Evolutionary conservation across 2,329 filamentous ascomycete species (phyloP), one percentile per base, ranked within the genome.

Genomic region (Penicillium sp.): DNA sequence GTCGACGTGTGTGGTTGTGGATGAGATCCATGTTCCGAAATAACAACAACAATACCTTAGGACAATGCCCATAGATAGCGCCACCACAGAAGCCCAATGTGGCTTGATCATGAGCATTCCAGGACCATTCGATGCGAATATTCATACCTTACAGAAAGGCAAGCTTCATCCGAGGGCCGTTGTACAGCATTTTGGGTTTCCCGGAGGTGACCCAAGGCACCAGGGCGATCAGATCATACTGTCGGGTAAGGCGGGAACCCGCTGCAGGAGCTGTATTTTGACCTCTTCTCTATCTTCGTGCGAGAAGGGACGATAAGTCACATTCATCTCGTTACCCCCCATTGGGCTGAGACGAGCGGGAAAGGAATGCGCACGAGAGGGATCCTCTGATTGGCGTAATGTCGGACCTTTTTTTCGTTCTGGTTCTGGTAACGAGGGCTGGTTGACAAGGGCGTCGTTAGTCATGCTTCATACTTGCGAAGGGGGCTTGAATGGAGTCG

Each of bases 221-320:
- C 55, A 56, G 50, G 63, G 58, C 61, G 64, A 66, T 66, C 64
- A 62, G 59, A 60, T 60, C 65, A 68, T 37, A 53, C 60, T 62
- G 61, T 63, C 65, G 64, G 64, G 61, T 61, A 60, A 53, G 55
- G 61, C 53, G 58, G 49, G 62, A 59, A 58, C 49, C 63, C 60
- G 62, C 62, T 60, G 64, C 62, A 59, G 51, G 42, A 51, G 42
- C 30, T 62, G 56, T 63, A 65, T 57, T 47, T 62, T 53, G 60
- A 65, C 58, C 61, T 62, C 62, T 19, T 10, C 37, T 35, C 53
- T 54, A 15, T 37, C 3, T 35, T 33, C 26, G 26, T 37, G 13
- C 4, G 49, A 30, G 28, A 47, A 5, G 15, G 26, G 15, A n/a
- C 24, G 44, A 47, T 24, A 3, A 17, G 42, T 45, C 42, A 45